A percentile compares a stretch with the other conserved stretches of the same genome.
These are phyloP conservation scores for Vitis vinifera DNA, from an alignment of 164 flowering plant species.

Conservation along the genomic window ASM3070453v1 NC_081806.1:4651001-4651500, in stretches of 20 bases:
- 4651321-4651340: constrained; percentile 17
- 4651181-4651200: constrained; percentile 92
- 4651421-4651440: no score
- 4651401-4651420: no score
- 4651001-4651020: constrained; percentile 90
- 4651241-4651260: constrained; percentile 85
- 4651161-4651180: constrained; percentile 84
- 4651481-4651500: no score
- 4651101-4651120: constrained; percentile 25
- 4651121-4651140: constrained; percentile 60
- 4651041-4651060: no score
- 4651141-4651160: constrained; percentile 88
- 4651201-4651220: constrained; percentile 75
- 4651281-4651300: constrained; percentile 53
- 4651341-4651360: no score
- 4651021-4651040: constrained; percentile 4
- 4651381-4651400: neutral
- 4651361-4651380: no score
- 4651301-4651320: constrained; percentile 60
- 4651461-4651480: no score
- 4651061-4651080: no score
- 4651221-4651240: constrained; percentile 80
- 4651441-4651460: neutral
- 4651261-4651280: constrained; percentile 60
- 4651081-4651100: no score